Conservation (phyloP, 75 land plant species). For the Isoetes taiwanensis region DNA sequence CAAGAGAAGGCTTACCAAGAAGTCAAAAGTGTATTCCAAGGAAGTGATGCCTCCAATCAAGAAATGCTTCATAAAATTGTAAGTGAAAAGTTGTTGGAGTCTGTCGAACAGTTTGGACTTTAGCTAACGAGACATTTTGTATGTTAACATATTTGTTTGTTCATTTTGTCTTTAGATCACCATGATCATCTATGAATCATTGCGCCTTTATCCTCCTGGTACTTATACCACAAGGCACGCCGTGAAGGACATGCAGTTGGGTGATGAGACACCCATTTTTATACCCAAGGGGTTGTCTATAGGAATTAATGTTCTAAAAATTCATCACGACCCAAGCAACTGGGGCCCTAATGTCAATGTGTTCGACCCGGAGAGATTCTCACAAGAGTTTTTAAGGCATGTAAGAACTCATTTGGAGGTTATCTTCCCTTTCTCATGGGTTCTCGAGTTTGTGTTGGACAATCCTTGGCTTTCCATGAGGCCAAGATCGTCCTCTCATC, state of each 20-base stretch:
- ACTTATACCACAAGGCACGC: too few relatives aligned
- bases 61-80: too few relatives aligned
- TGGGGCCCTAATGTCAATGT: constrained; percentile 44
- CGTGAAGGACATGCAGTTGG: too few relatives aligned
- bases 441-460: constrained; percentile 47
- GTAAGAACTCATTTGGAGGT: constrained; percentile 29
- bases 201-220: constrained; percentile 29
- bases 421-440: constrained; percentile 52
- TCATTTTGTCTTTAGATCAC: too few relatives aligned
- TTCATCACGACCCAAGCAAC: constrained; percentile 22
- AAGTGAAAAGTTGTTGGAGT: too few relatives aligned
- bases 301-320: constrained; percentile 15
- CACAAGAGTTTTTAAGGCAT: constrained; percentile 40
- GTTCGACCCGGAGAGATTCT: constrained; percentile 56
- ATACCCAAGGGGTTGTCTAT: constrained; percentile 27
- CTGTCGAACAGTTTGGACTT: too few relatives aligned
- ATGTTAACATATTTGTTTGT: too few relatives aligned
- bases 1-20: constrained; percentile 30
- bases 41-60: too few relatives aligned
- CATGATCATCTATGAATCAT: constrained; percentile 26
- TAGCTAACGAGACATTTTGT: too few relatives aligned
- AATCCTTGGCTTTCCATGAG: constrained; percentile 36
- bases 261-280: neutral
- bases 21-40: constrained; percentile 11
- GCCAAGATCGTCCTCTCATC: constrained; percentile 28